Percentiles rank a stretch among this genome's conserved stretches.
Evolutionary conservation across 257 asterid genomes (phyloP).

Genomic region (Jacaranda copaia): DNA sequence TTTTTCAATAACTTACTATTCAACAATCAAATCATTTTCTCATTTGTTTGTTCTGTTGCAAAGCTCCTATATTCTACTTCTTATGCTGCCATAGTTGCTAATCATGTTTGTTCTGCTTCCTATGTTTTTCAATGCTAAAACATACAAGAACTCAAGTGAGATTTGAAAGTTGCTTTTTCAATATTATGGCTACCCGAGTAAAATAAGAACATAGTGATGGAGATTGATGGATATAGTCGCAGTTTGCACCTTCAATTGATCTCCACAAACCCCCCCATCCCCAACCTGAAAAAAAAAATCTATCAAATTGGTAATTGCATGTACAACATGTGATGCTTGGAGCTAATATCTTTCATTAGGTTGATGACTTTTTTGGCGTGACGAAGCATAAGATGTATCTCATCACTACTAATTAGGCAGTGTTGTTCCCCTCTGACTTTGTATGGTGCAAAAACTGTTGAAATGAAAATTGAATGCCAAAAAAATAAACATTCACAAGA

Average conservation of each 20-base stretch:
- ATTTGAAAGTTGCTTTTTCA: background rate
- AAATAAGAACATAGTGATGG: background rate
- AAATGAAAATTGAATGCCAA: background rate
- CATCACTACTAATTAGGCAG: background rate
- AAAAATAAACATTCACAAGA: background rate
- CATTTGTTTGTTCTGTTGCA: background rate
- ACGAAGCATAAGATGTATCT: too few species aligned
- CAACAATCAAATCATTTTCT: background rate
- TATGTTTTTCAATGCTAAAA: background rate
- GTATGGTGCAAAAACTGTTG: background rate
- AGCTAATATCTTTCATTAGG: too few species aligned
- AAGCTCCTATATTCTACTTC: background rate
- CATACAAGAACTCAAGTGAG: background rate
- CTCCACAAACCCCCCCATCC: background rate
- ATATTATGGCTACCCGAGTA: background rate
- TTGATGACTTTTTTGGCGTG: too few species aligned
- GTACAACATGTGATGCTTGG: too few species aligned
- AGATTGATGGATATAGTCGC: background rate
- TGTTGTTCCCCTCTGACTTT: background rate
- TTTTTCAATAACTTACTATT: background rate
- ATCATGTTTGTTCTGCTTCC: conserved; percentile 9
- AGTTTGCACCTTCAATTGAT: background rate
- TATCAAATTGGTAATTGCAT: too few species aligned
- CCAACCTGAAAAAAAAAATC: too few species aligned
- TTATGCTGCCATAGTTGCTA: background rate